These are phyloP conservation scores for Phoma herbarum DNA, from an alignment of 2,329 filamentous ascomycete species.

Conservation along the genomic window DNA sequence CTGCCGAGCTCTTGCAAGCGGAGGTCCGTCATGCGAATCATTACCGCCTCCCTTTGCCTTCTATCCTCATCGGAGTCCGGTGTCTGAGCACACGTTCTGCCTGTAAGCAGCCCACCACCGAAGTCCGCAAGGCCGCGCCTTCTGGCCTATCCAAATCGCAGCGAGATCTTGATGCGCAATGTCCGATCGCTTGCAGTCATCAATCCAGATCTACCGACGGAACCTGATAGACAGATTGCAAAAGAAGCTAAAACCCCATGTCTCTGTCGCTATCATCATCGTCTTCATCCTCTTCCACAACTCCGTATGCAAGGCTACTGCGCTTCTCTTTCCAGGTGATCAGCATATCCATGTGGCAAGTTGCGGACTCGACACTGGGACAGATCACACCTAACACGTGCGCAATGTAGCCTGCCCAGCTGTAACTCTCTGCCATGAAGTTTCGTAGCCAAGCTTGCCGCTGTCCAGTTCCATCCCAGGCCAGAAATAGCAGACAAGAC, in stretches of 20 bases:
- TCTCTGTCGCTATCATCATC: slow-evolving; percentile 7
- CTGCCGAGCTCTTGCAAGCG: slow-evolving; percentile 7
- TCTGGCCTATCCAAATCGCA: neutral
- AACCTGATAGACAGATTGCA: neutral
- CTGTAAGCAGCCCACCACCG: neutral
- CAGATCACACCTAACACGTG: neutral
- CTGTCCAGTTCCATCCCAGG: slow-evolving; percentile 14
- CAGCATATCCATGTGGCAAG: slow-evolving; percentile 1
- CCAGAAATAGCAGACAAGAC: slow-evolving; percentile 3
- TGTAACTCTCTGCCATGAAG: slow-evolving; percentile 12
- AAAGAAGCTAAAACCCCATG: slow-evolving; percentile 3
- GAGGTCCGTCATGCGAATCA: slow-evolving; percentile 8
- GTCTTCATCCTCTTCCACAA: neutral
- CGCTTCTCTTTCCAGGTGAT: neutral
- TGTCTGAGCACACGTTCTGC: neutral
- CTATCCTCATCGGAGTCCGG: slow-evolving; percentile 1
- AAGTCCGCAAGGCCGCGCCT: slow-evolving; percentile 2
- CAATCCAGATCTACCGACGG: neutral
- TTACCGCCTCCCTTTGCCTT: neutral
- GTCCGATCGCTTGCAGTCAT: neutral
- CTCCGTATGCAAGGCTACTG: neutral
- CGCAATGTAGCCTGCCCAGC: slow-evolving; percentile 5
- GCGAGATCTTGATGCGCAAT: neutral
- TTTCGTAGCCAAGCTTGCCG: slow-evolving; percentile 14
- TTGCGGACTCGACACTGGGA: neutral